phyloP scores from a whole-genome alignment of 805 yeast genomes.

The Debaryomyces tyrocola region DNA sequence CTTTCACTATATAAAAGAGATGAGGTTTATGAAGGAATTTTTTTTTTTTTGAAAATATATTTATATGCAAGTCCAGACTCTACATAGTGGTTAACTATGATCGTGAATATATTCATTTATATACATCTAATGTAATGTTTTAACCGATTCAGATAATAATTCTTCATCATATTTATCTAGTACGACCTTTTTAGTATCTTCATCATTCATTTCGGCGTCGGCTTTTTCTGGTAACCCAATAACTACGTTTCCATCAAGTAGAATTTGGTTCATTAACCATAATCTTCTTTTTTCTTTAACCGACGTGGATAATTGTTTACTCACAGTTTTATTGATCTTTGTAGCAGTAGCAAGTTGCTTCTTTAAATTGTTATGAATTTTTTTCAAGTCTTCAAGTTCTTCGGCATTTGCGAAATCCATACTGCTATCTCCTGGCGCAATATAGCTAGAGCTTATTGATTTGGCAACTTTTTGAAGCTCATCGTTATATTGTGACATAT shows the following conservation, averaged over 20 bases:
- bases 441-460: not conserved
- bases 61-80: too few species aligned
- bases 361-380: slow-evolving; percentile 25
- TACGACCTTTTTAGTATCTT: slow-evolving; percentile 4
- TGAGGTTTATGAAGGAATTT: not conserved
- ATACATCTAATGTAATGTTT: too few species aligned
- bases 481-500: not conserved
- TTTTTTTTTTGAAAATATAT: too few species aligned
- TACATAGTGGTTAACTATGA: too few species aligned
- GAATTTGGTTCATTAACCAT: slow-evolving; percentile 42
- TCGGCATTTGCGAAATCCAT: slow-evolving; percentile 8
- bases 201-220: not conserved
- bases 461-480: slow-evolving; percentile 5
- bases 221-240: slow-evolving; percentile 30
- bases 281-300: slow-evolving; percentile 33
- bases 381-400: slow-evolving; percentile 17
- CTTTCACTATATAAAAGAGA: not conserved
- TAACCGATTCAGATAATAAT: slow-evolving; percentile 1
- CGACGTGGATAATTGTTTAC: slow-evolving; percentile 23
- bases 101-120: too few species aligned
- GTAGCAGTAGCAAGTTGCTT: slow-evolving; percentile 36
- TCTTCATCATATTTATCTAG: slow-evolving; percentile 12
- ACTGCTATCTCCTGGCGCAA: slow-evolving; percentile 10
- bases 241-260: slow-evolving; percentile 43
- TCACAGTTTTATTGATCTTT: slow-evolving; percentile 38